Evolutionary conservation across 805 yeast species (phyloP).

Genomic region (Millerago galiae): DNA sequence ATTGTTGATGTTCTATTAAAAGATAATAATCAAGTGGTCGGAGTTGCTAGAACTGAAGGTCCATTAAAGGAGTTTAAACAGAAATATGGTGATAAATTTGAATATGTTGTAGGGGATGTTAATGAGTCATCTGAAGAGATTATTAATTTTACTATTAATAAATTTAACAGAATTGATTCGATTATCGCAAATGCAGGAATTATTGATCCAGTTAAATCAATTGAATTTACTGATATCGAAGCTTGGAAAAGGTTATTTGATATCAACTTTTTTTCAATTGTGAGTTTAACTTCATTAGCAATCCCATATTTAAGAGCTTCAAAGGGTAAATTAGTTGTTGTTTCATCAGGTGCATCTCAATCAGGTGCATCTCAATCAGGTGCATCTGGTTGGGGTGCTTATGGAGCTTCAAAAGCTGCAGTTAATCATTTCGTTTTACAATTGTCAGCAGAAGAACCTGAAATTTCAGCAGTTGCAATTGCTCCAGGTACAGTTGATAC

Average conservation of each 20-base stretch:
- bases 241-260: slow-evolving; percentile 65
- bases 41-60: slow-evolving; percentile 62
- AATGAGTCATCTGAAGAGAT: slow-evolving; percentile 23
- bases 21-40: slow-evolving; percentile 43
- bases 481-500: slow-evolving; percentile 98
- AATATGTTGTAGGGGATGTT: slow-evolving; percentile 50
- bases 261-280: slow-evolving; percentile 71
- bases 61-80: slow-evolving; percentile 37
- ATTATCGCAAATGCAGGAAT: slow-evolving; percentile 78
- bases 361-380: slow-evolving; percentile 50
- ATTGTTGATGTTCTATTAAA: slow-evolving; percentile 48
- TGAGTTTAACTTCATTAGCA: slow-evolving; percentile 46
- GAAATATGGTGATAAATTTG: slow-evolving; percentile 43
- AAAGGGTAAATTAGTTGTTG: slow-evolving; percentile 65
- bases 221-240: slow-evolving; percentile 45
- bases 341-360: slow-evolving; percentile 83
- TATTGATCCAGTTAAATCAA: slow-evolving; percentile 63
- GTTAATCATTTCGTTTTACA: slow-evolving; percentile 68
- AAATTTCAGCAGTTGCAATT: slow-evolving; percentile 56
- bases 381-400: slow-evolving; percentile 80
- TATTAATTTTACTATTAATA: slow-evolving; percentile 37
- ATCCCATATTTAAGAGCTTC: slow-evolving; percentile 52
- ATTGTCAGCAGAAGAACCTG: slow-evolving; percentile 61
- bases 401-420: slow-evolving; percentile 90
- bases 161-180: slow-evolving; percentile 55